These are phyloP conservation scores for Adansonia gregorii DNA, from an alignment of 441 rosid genomes.

Conservation along the genomic window DNA sequence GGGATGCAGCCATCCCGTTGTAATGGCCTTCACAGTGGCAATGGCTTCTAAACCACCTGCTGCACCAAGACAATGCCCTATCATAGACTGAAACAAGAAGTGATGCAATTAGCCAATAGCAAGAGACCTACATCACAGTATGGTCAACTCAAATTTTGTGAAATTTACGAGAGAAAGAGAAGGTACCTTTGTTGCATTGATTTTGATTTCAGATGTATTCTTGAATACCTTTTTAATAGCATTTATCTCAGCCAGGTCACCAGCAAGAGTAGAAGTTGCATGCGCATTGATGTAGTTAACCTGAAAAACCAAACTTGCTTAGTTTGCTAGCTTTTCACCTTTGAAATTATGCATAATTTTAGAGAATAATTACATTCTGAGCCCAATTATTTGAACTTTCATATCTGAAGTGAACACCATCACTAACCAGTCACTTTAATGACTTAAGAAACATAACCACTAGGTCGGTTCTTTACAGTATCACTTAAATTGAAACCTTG, in stretches of 20 bases:
- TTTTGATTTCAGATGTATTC: slow-evolving; percentile 77
- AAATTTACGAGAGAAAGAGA: slow-evolving; percentile 22
- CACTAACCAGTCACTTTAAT: not conserved
- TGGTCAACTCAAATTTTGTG: slow-evolving; percentile 12
- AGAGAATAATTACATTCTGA: not conserved
- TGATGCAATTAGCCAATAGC: slow-evolving; percentile 23
- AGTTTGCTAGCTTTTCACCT: slow-evolving; percentile 18
- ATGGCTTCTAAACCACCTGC: slow-evolving; percentile 98
- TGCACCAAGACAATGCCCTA: slow-evolving; percentile 98
- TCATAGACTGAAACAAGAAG: slow-evolving; percentile 74
- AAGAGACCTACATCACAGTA: not conserved
- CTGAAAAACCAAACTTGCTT: slow-evolving; percentile 41
- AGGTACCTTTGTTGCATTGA: slow-evolving; percentile 91
- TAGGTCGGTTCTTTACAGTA: not conserved
- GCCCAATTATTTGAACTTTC: not conserved
- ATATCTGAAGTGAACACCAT: not conserved
- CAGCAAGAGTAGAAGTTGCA: slow-evolving; percentile 95
- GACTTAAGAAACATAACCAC: not conserved
- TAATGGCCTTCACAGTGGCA: slow-evolving; percentile 85
- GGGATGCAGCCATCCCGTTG: slow-evolving; percentile 97
- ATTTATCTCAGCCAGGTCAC: slow-evolving; percentile 95
- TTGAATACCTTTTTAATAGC: slow-evolving; percentile 94
- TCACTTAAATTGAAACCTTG: slow-evolving; percentile 1
- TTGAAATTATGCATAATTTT: not conserved
- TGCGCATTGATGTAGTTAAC: slow-evolving; percentile 94